A percentile compares a stretch with the other conserved stretches of the same genome.
Evolutionary conservation across 2,329 filamentous ascomycete genomes (phyloP).

Genomic region (Penicillium concentricum): DNA sequence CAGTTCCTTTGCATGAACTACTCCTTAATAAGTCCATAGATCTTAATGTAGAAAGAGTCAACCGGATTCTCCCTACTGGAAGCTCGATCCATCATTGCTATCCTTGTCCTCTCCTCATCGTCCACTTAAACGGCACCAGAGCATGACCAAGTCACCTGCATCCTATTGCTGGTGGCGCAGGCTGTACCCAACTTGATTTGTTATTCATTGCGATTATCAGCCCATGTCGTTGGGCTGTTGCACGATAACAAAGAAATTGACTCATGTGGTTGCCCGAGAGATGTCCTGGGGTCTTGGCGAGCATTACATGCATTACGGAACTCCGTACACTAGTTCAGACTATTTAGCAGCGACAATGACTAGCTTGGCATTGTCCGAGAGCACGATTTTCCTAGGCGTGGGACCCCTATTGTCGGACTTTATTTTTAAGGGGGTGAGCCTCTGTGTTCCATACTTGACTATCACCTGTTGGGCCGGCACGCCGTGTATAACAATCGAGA

Average conservation of each 20-base stretch:
- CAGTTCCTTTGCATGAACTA: neutral
- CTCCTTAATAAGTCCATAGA: no score
- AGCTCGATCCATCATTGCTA: neutral
- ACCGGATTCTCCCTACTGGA: no score
- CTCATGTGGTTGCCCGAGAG: conserved; percentile 99
- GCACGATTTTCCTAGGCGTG: neutral
- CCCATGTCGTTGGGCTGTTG: conserved; percentile 3
- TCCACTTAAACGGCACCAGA: neutral
- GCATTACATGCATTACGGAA: conserved; percentile 64
- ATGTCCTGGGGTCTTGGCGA: conserved; percentile 92
- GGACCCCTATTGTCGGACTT: conserved; percentile 38
- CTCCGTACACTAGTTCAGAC: conserved; percentile 91
- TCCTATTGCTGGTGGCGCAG: conserved; percentile 93
- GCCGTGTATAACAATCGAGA: conserved; percentile 71
- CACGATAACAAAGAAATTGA: conserved; percentile 33
- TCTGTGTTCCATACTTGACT: neutral
- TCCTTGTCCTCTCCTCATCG: neutral
- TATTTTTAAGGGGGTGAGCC: neutral
- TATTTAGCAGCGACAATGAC: conserved; percentile 70
- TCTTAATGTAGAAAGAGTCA: no score
- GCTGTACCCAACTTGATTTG: conserved; percentile 98
- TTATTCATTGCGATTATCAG: conserved; percentile 55
- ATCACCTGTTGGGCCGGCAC: conserved; percentile 75
- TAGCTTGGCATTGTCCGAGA: neutral
- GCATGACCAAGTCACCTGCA: conserved; percentile 74